Conservation (phyloP, 768 basidiomycete species). For the Amanita rimosa region DNA sequence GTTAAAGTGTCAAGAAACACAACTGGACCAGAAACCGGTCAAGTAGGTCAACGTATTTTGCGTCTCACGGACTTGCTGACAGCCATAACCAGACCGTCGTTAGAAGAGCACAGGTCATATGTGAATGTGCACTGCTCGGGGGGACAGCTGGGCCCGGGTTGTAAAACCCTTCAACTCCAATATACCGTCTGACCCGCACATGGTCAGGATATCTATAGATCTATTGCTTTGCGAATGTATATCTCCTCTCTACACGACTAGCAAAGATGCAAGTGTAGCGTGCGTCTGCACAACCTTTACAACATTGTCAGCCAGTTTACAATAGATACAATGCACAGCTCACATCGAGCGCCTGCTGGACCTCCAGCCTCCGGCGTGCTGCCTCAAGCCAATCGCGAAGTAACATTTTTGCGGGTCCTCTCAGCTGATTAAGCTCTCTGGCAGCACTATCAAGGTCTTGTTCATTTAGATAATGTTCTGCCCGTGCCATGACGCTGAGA, state of each 20-base stretch:
- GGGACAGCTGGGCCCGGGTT: neutral
- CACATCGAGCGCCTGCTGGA: slow-evolving; percentile 86
- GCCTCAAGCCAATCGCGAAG: slow-evolving; percentile 86
- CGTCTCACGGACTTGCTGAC: slow-evolving; percentile 4
- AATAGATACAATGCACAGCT: slow-evolving; percentile 8
- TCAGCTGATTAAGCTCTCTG: slow-evolving; percentile 85
- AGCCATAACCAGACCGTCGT: slow-evolving; percentile 45
- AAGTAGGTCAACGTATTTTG: slow-evolving; percentile 22
- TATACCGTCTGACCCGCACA: slow-evolving; percentile 1
- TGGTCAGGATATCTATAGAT: slow-evolving; percentile 10
- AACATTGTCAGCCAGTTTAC: slow-evolving; percentile 6
- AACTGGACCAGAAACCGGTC: slow-evolving; percentile 33
- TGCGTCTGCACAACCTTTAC: slow-evolving; percentile 70
- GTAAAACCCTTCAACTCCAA: slow-evolving; percentile 3
- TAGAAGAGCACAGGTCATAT: slow-evolving; percentile 76
- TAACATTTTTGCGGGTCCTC: slow-evolving; percentile 66
- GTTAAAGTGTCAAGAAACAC: slow-evolving; percentile 60
- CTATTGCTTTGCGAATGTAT: slow-evolving; percentile 15
- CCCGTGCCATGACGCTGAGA: slow-evolving; percentile 75
- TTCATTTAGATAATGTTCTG: slow-evolving; percentile 82
- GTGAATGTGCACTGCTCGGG: slow-evolving; percentile 62
- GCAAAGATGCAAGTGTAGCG: slow-evolving; percentile 72
- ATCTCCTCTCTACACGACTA: slow-evolving; percentile 46
- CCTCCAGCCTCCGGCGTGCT: slow-evolving; percentile 79
- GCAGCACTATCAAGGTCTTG: slow-evolving; percentile 88